phyloP scores from a whole-genome alignment of 2,329 filamentous ascomycete genomes.

The Aspergillus awamori region DNA sequence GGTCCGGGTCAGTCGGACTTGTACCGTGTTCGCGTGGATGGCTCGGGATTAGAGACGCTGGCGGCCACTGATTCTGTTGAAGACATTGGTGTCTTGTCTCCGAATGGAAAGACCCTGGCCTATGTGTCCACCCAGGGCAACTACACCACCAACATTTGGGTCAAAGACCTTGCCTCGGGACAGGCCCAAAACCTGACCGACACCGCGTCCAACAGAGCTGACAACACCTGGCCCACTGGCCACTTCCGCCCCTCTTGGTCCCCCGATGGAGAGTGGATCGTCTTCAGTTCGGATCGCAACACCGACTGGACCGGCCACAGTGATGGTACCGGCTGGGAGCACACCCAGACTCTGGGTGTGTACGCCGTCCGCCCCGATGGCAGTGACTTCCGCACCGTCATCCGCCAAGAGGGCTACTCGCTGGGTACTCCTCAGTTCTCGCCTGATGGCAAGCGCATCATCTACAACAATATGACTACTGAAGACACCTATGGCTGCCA shows the following conservation, averaged over 20 bases:
- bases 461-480: slow-evolving; percentile 46
- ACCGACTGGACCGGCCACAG: slow-evolving; percentile 48
- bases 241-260: slow-evolving; percentile 47
- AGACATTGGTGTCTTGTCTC: slow-evolving; percentile 43
- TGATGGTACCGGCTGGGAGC: slow-evolving; percentile 44
- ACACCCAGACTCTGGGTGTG: slow-evolving; percentile 46
- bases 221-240: slow-evolving; percentile 35
- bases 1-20: slow-evolving; percentile 7
- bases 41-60: slow-evolving; percentile 39
- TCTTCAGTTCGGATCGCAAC: slow-evolving; percentile 48
- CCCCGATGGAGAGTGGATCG: slow-evolving; percentile 47
- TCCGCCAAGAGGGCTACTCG: slow-evolving; percentile 37
- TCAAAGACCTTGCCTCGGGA: slow-evolving; percentile 42
- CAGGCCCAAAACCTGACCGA: slow-evolving; percentile 41
- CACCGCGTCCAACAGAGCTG: slow-evolving; percentile 23
- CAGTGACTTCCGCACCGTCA: slow-evolving; percentile 40
- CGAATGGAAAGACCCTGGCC: slow-evolving; percentile 41
- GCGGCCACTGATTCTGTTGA: slow-evolving; percentile 41
- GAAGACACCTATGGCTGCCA: slow-evolving; percentile 46
- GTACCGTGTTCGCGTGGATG: slow-evolving; percentile 37
- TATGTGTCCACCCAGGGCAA: slow-evolving; percentile 45
- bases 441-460: slow-evolving; percentile 38
- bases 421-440: slow-evolving; percentile 46
- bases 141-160: slow-evolving; percentile 46
- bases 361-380: slow-evolving; percentile 45